A percentile compares a stretch with the other conserved stretches of the same genome.
Evolutionary conservation across 257 asterid species (phyloP).

Genomic region (Gentiana dahurica): DNA sequence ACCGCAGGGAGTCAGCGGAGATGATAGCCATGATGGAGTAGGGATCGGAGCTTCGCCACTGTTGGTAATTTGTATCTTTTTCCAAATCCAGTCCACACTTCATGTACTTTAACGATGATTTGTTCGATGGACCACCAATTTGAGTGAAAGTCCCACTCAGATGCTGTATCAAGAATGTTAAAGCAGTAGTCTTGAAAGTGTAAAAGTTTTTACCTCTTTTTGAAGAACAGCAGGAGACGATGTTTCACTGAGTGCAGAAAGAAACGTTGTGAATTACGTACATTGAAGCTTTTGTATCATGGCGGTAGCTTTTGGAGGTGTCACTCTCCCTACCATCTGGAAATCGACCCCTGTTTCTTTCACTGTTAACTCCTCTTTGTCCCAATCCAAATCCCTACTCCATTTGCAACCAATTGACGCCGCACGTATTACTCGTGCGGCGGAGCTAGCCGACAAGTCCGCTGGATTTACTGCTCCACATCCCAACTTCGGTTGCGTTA

Average conservation of each 20-base stretch:
- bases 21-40: too few species aligned
- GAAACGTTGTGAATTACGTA: neutral
- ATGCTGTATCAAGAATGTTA: too few species aligned
- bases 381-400: constrained; percentile 7
- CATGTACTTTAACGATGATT: too few species aligned
- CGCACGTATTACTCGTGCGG: constrained; percentile 63
- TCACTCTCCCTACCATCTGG: neutral
- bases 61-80: too few species aligned
- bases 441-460: constrained; percentile 77
- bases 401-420: constrained; percentile 34
- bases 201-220: too few species aligned
- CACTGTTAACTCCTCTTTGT: constrained; percentile 15
- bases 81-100: too few species aligned
- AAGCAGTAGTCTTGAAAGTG: too few species aligned
- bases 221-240: too few species aligned
- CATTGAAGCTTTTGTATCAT: neutral
- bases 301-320: constrained; percentile 12
- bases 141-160: too few species aligned
- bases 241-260: neutral
- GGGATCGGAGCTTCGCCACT: too few species aligned
- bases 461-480: constrained; percentile 94
- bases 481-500: constrained; percentile 89
- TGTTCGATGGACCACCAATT: too few species aligned
- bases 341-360: constrained; percentile 4
- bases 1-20: too few species aligned